Percentiles rank a stretch among this genome's conserved stretches.
Conservation (phyloP, 495 filamentous ascomycete species). For the Xylaria telfairii region DNA sequence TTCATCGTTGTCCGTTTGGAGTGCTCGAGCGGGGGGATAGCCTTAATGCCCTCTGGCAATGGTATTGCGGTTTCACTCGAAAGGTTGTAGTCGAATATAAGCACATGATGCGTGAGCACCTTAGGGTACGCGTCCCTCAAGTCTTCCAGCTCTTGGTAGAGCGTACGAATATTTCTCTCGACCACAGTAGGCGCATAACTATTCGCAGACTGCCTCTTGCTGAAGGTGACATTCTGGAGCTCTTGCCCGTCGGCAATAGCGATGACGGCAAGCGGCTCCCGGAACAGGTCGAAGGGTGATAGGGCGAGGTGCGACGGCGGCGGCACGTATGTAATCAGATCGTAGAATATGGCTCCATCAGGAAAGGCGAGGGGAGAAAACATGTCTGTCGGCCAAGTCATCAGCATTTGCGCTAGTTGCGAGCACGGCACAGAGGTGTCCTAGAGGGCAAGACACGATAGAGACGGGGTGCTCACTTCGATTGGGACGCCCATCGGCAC, state of each 20-base stretch:
- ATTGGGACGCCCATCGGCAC: conserved; percentile 83
- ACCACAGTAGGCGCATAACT: conserved; percentile 51
- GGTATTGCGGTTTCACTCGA: conserved; percentile 48
- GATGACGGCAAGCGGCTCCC: conserved; percentile 80
- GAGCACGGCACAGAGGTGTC: conserved; percentile 4
- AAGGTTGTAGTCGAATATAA: conserved; percentile 76
- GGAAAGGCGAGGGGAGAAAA: conserved; percentile 95
- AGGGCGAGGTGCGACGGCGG: conserved; percentile 77
- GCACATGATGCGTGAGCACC: conserved; percentile 75
- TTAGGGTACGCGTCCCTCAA: conserved; percentile 74
- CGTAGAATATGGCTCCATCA: conserved; percentile 85
- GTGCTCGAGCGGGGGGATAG: conserved; percentile 72
- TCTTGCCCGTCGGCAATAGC: conserved; percentile 77
- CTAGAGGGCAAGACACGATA: not conserved
- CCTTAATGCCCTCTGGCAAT: conserved; percentile 67
- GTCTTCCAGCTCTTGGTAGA: conserved; percentile 72
- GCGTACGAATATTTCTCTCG: conserved; percentile 54
- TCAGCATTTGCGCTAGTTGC: conserved; percentile 35
- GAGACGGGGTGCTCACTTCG: conserved; percentile 67
- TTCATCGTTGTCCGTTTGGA: conserved; percentile 90
- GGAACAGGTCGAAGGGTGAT: conserved; percentile 83
- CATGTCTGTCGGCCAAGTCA: conserved; percentile 67
- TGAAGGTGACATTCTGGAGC: conserved; percentile 53
- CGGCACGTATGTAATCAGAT: conserved; percentile 80
- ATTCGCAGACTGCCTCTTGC: conserved; percentile 52